A percentile compares a stretch with the other conserved stretches of the same genome.
Evolutionary conservation across 2,329 filamentous ascomycete species (phyloP).

Genomic region (Cyanodermella asteris): DNA sequence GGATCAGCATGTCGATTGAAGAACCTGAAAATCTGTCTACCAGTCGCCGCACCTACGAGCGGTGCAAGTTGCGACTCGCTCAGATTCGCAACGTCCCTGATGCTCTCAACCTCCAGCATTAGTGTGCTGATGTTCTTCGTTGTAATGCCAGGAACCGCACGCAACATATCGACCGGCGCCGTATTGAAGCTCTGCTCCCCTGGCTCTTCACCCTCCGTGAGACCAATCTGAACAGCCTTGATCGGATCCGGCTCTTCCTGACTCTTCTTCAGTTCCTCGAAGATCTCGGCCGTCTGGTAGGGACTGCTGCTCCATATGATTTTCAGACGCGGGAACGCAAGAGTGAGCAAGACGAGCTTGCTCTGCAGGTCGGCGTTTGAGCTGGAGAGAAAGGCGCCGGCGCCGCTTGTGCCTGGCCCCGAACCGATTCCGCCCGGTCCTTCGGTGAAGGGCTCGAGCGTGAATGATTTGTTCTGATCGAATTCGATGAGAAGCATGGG

Average conservation of each 20-base stretch:
- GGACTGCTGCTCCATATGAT: constrained; percentile 88
- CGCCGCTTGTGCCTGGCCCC: constrained; percentile 34
- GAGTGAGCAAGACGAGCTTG: constrained; percentile 75
- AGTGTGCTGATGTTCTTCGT: constrained; percentile 55
- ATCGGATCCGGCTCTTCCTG: constrained; percentile 80
- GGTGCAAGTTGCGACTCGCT: constrained; percentile 47
- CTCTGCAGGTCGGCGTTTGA: constrained; percentile 61
- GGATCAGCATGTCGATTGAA: constrained; percentile 50
- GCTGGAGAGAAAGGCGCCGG: constrained; percentile 37
- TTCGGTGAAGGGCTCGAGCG: constrained; percentile 49
- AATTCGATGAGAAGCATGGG: constrained; percentile 94
- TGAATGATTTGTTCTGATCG: constrained; percentile 92
- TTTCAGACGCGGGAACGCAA: constrained; percentile 72
- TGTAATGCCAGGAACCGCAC: constrained; percentile 63
- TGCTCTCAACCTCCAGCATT: constrained; percentile 49
- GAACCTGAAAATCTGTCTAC: constrained; percentile 55
- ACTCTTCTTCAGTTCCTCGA: constrained; percentile 76
- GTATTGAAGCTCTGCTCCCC: constrained; percentile 51
- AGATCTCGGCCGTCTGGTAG: constrained; percentile 94
- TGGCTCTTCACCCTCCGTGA: constrained; percentile 35
- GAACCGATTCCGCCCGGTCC: no score
- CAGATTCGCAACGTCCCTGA: constrained; percentile 74
- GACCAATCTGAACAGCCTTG: constrained; percentile 59
- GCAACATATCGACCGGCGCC: constrained; percentile 76
- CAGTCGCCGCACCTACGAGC: constrained; percentile 57